Percentiles rank a stretch among this genome's conserved stretches.
Conservation (phyloP, 2,329 filamentous ascomycete species). For the Diaporthe capsici region DNA sequence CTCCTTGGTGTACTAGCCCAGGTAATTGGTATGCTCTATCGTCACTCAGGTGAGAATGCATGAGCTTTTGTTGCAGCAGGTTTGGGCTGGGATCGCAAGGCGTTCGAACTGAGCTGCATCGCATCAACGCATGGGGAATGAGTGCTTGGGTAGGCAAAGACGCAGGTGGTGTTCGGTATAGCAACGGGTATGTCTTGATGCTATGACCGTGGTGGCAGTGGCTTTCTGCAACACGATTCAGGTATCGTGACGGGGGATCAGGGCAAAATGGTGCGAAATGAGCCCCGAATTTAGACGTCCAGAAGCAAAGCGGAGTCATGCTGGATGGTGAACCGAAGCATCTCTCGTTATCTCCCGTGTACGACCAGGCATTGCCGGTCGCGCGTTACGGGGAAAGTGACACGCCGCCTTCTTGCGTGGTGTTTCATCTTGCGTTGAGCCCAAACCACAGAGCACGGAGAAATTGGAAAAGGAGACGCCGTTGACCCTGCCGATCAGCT, state of each 20-base stretch:
- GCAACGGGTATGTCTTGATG: background rate
- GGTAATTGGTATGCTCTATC: background rate
- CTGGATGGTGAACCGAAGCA: background rate
- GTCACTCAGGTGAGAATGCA: background rate
- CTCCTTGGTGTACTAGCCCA: background rate
- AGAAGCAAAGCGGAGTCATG: conserved; percentile 12
- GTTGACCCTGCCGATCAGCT: conserved; percentile 28
- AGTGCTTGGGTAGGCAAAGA: background rate
- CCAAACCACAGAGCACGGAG: conserved; percentile 18
- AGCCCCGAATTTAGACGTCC: background rate
- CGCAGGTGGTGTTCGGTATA: background rate
- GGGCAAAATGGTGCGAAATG: background rate
- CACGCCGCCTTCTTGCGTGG: conserved; percentile 21
- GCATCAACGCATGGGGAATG: background rate
- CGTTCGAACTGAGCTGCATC: background rate
- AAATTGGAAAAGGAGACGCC: conserved; percentile 27
- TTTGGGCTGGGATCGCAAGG: background rate
- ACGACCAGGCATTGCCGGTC: conserved; percentile 17
- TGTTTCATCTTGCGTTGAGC: conserved; percentile 24
- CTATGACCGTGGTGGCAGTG: background rate
- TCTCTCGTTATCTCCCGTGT: background rate
- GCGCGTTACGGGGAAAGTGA: conserved; percentile 12
- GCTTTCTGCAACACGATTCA: conserved; percentile 5
- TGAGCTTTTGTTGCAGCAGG: background rate
- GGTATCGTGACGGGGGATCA: background rate